Evolutionary conservation across 208 protist species (phyloP).

Genomic region (Trypanosomatidae sp.): DNA sequence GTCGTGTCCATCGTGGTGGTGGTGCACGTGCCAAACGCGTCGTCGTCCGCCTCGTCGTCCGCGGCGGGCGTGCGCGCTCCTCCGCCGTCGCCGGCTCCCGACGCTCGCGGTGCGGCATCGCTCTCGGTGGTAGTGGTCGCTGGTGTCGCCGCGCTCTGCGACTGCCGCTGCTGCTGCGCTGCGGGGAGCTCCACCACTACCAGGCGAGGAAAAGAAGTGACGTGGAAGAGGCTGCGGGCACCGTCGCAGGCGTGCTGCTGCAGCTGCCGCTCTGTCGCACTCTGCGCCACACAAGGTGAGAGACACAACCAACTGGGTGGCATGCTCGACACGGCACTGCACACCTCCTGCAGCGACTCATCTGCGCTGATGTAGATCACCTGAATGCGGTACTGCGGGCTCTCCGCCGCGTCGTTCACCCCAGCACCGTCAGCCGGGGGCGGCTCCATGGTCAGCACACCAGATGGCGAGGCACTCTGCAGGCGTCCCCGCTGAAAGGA

Average conservation of each 20-base stretch:
- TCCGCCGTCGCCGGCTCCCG: background rate
- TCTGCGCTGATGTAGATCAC: slow-evolving; percentile 72
- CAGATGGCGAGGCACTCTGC: no score
- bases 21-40: slow-evolving; percentile 4
- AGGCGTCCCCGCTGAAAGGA: background rate
- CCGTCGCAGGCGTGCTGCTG: slow-evolving; percentile 15
- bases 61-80: no score
- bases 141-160: no score
- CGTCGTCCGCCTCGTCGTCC: no score
- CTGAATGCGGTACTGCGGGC: slow-evolving; percentile 23
- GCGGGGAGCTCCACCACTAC: slow-evolving; percentile 37
- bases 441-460: slow-evolving; percentile 5
- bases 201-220: slow-evolving; percentile 58
- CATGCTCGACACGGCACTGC: slow-evolving; percentile 27
- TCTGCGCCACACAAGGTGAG: slow-evolving; percentile 16
- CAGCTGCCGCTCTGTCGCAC: slow-evolving; percentile 9
- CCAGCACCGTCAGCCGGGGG: no score
- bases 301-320: slow-evolving; percentile 54
- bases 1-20: background rate
- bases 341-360: slow-evolving; percentile 32
- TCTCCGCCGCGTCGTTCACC: no score
- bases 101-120: no score
- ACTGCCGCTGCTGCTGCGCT: slow-evolving; percentile 3
- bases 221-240: slow-evolving; percentile 30
- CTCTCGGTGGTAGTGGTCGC: no score